Evolutionary conservation across 2,329 filamentous ascomycete genomes (phyloP), one percentile per base, ranked within the genome.

Genomic region (Ophiostoma tasmaniense): DNA sequence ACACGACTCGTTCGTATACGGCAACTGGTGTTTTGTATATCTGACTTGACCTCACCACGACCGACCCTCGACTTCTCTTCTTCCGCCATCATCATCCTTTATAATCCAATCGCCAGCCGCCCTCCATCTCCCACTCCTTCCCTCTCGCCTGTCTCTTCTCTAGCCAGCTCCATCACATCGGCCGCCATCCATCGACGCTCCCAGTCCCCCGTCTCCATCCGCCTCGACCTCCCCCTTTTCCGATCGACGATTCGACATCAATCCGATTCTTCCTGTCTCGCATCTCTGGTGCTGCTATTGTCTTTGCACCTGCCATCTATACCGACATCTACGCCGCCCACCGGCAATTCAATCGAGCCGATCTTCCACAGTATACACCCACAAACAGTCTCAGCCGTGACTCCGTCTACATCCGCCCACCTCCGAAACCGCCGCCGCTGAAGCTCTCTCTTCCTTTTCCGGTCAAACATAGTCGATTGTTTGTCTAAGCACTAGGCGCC

Each of bases 151-250:
- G 11, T 14, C 20, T 22, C 20, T 37, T 64, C 20, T 14, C 13
- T 25, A 3, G 3, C 8, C 33, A 37, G n/a, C 33, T 64, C 61
- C 33, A 64, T 64, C 28, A 17, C 61, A 64, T 64, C 30, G 6
- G 14, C 30, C 30, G 20, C 14, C 39, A 42, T 37, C 64, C 64
- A 37, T 66, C 61, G 55, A 66, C 62, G 28, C 55, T 25, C 11
- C 55, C 55, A 30, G 10, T 20, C 13, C 67, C 67, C 35, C 39
- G 67, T 39, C 67, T 55, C 59, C 67, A 62, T 52, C 52, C 61
- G 7, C 45, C 33, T 67, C 28, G 28, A 62, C 62, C 39, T 61
- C 67, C 67, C 59, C 33, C 59, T 64, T 22, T 42, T 55, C 45
- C 25, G 66, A 33, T 64, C 66, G 52, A 35, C 35, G 22, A 33